Percentiles rank a stretch among this genome's conserved stretches.
These are phyloP conservation scores for Digitaria exilis DNA, from an alignment of 202 grass and related monocot species.

Conservation along the genomic window DNA sequence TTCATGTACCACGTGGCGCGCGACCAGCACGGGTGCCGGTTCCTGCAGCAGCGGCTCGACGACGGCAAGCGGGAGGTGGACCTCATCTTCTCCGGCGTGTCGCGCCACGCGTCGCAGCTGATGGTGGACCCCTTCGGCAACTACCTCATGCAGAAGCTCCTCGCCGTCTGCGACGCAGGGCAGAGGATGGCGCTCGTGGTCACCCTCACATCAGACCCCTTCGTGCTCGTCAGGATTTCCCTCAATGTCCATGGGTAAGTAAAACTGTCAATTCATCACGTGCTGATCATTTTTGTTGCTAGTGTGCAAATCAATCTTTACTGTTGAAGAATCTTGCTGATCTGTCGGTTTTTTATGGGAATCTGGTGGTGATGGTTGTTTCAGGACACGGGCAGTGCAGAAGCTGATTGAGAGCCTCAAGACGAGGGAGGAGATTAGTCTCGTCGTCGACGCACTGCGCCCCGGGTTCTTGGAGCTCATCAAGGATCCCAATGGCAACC, in stretches of 20 bases:
- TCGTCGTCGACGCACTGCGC: slow-evolving; percentile 60
- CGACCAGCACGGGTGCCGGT: slow-evolving; percentile 82
- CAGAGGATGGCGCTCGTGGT: slow-evolving; percentile 66
- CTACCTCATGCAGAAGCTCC: slow-evolving; percentile 96
- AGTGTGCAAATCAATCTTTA: neutral
- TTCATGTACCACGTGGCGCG: slow-evolving; percentile 66
- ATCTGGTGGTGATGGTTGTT: slow-evolving; percentile 7
- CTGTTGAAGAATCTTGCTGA: neutral
- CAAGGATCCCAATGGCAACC: slow-evolving; percentile 88
- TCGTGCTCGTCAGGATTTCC: slow-evolving; percentile 66
- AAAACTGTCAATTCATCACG: neutral
- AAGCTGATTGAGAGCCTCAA: slow-evolving; percentile 85
- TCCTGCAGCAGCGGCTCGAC: slow-evolving; percentile 71
- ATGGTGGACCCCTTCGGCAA: slow-evolving; percentile 86
- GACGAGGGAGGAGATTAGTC: slow-evolving; percentile 62
- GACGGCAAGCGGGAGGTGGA: slow-evolving; percentile 60
- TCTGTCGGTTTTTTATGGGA: neutral
- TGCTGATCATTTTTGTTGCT: too few species aligned
- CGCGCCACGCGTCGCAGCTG: slow-evolving; percentile 69
- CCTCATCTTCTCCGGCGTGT: slow-evolving; percentile 68
- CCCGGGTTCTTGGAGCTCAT: slow-evolving; percentile 77
- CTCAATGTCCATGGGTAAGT: slow-evolving; percentile 80
- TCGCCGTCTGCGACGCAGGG: slow-evolving; percentile 65
- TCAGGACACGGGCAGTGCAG: slow-evolving; percentile 82
- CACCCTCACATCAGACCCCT: slow-evolving; percentile 50